Percentiles rank a stretch among this genome's conserved stretches.
Conservation (phyloP, 164 flowering plant genomes). For the Vitis vinifera region DNA sequence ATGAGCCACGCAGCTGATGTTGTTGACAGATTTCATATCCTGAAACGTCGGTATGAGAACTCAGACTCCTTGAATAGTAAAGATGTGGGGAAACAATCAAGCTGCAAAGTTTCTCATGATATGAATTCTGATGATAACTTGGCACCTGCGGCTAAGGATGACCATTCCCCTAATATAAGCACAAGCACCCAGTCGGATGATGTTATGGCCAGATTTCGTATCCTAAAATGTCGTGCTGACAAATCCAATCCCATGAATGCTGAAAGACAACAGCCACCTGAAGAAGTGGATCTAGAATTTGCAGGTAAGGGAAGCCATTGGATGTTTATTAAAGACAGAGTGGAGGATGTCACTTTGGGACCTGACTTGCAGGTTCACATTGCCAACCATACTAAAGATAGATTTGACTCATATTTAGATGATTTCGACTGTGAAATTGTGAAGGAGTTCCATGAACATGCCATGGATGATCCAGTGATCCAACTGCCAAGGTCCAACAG, state of each 20-base stretch:
- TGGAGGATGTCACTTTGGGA: slow-evolving; percentile 10
- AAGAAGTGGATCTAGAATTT: slow-evolving; percentile 14
- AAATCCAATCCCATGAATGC: slow-evolving; percentile 11
- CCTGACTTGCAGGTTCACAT: not conserved
- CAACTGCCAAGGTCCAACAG: slow-evolving; percentile 9
- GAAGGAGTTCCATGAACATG: slow-evolving; percentile 14
- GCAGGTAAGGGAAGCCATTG: slow-evolving; percentile 15
- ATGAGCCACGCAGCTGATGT: slow-evolving; percentile 15
- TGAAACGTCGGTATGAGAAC: slow-evolving; percentile 13
- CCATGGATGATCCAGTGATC: slow-evolving; percentile 12
- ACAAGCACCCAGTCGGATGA: slow-evolving; percentile 17
- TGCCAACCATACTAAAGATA: slow-evolving; percentile 6
- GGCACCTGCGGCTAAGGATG: not conserved
- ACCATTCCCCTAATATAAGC: not conserved
- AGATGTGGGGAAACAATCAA: not conserved
- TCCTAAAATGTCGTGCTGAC: slow-evolving; percentile 41
- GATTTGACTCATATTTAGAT: not conserved
- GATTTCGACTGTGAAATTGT: not conserved
- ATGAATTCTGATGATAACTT: not conserved
- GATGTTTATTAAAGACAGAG: slow-evolving; percentile 9
- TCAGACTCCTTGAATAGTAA: too few relatives aligned
- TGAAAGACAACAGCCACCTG: slow-evolving; percentile 15
- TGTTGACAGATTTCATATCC: slow-evolving; percentile 40
- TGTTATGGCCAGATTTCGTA: slow-evolving; percentile 40
- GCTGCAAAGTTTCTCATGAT: slow-evolving; percentile 12